Base-by-base conservation (phyloP, 345 rosid species). In the Arabidopsis suecica region DNA sequence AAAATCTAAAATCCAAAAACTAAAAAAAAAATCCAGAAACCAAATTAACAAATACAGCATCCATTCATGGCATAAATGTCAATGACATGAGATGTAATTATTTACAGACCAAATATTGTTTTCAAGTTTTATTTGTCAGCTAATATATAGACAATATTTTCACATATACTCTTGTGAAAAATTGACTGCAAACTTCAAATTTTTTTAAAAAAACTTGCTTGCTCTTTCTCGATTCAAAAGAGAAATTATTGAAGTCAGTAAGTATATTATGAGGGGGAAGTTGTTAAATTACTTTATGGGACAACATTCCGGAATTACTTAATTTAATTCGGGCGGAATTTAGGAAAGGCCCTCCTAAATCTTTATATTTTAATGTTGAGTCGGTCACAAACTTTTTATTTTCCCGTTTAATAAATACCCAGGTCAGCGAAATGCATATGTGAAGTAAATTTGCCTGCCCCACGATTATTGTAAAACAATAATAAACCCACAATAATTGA, bases 391-490 rank as follows among this genome's bases (percentile, higher is more conserved):
- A n/a, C 28, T 40, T 16, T 49, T 74, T 42, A 0, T 58, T 22
- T 1, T 11, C 9, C 25, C 9, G 51, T 61, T 75, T 51, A 51
- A 61, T 42, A 59, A n/a, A n/a, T n/a, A 49, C 38, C 13, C 14
- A 61, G 61, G 79, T 76, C 79, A 61, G 50, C 79, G 55, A 61
- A 53, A 76, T 76, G 53, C 49, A 68, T 69, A 9, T 51, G 79
- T 68, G 60, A 59, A 32, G 37, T 54, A 33, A 68, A 64, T 42
- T 44, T 68, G 69, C 74, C 56, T 68, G 79, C 63, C 57, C 74
- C 78, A 74, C 78, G 78, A 74, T 56, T 57, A 44, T 55, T 25
- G 37, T 65, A 55, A 53, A 73, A 64, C 18, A 33, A 54, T 20
- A 32, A 42, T 41, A 73, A 64, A 14, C 28, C 47, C 32, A 55